These are phyloP conservation scores for Vicia sativa DNA, from an alignment of 306 rosid species.

Conservation along the genomic window DNA sequence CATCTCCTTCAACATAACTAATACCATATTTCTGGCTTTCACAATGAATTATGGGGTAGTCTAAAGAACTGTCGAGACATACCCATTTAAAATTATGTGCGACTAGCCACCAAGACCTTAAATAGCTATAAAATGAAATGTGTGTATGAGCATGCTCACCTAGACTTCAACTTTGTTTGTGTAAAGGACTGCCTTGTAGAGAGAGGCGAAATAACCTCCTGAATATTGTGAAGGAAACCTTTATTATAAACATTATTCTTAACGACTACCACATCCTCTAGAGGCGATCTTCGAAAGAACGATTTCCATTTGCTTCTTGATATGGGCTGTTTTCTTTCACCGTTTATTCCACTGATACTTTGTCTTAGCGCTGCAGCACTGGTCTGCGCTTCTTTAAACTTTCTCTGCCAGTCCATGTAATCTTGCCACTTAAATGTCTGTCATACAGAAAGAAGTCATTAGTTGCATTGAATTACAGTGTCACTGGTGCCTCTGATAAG, in stretches of 20 bases:
- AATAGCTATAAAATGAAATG: constrained; percentile 15
- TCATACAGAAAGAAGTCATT: constrained; percentile 36
- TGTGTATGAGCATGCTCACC: constrained; percentile 44
- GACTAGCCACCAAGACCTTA: constrained; percentile 36
- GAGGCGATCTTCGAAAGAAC: constrained; percentile 67
- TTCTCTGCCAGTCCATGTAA: constrained; percentile 69
- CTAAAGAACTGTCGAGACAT: constrained; percentile 21
- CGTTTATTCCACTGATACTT: constrained; percentile 53
- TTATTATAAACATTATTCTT: constrained; percentile 72
- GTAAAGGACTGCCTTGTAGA: constrained; percentile 57
- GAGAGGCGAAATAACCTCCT: constrained; percentile 67
- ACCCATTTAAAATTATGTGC: constrained; percentile 26
- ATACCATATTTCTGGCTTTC: constrained; percentile 14
- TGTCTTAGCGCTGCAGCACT: constrained; percentile 72
- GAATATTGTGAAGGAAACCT: constrained; percentile 67
- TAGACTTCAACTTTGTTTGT: constrained; percentile 57
- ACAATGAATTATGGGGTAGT: constrained; percentile 33
- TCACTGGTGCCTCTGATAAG: neutral
- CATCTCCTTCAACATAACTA: neutral
- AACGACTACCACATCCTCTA: constrained; percentile 54
- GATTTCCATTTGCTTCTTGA: constrained; percentile 80
- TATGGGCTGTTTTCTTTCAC: constrained; percentile 52
- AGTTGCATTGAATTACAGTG: constrained; percentile 31
- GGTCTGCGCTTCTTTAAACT: constrained; percentile 67
- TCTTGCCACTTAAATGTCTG: constrained; percentile 98